A percentile compares a stretch with the other conserved stretches of the same genome.
Conservation (phyloP, 176 grass and related monocot genomes). For the Zea luxurians region DNA sequence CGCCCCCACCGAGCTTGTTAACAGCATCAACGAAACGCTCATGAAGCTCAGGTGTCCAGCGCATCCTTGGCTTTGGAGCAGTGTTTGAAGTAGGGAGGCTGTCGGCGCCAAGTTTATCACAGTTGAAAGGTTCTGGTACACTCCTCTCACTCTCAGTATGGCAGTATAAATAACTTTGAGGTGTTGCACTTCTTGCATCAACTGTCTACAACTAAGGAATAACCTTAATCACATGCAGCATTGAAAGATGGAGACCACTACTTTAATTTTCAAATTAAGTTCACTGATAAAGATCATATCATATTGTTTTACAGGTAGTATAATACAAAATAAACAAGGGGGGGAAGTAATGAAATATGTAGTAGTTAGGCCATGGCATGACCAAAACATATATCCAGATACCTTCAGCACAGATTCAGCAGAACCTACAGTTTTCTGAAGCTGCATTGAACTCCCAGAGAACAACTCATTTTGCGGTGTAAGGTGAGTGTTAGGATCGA, state of each 20-base stretch:
- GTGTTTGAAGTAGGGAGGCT: constrained; percentile 44
- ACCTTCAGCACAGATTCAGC: constrained; percentile 46
- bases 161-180: constrained; percentile 25
- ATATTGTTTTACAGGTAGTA: constrained; percentile 18
- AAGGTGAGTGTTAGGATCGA: constrained; percentile 21
- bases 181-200: constrained; percentile 27
- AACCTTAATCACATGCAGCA: constrained; percentile 14
- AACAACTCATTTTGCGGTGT: constrained; percentile 32
- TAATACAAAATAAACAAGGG: constrained; percentile 15
- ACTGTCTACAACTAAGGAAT: constrained; percentile 42
- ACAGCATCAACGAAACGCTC: constrained; percentile 74
- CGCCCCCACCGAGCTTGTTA: constrained; percentile 69
- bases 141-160: constrained; percentile 34
- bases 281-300: constrained; percentile 1
- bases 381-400: constrained; percentile 17
- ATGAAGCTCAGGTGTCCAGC: constrained; percentile 85
- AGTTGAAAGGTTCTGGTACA: constrained; percentile 38
- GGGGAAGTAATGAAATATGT: not conserved
- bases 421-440: constrained; percentile 24
- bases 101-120: constrained; percentile 37
- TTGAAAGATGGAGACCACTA: not conserved
- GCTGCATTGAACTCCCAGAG: constrained; percentile 25
- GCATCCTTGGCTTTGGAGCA: constrained; percentile 59
- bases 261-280: not conserved
- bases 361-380: not conserved